A percentile compares a stretch with the other conserved stretches of the same genome.
phyloP scores from a whole-genome alignment of 345 rosid genomes.

The Lagerstroemia speciosa region DNA sequence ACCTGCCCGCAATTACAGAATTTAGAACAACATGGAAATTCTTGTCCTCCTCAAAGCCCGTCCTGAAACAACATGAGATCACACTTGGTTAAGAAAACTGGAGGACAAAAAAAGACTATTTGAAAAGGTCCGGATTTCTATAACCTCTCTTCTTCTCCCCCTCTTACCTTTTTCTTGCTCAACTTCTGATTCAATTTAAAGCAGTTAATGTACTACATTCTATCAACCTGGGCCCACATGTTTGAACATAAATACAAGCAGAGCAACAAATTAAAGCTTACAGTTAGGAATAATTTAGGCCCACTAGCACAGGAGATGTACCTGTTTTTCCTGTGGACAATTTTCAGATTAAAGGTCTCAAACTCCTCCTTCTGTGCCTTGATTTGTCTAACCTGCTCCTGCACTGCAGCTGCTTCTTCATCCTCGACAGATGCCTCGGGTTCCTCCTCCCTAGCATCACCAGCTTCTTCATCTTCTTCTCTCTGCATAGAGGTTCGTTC shows the following conservation, averaged over 20 bases:
- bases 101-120: too few species aligned
- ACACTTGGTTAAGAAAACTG: constrained; percentile 1
- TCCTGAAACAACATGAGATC: constrained; percentile 42
- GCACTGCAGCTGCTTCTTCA: constrained; percentile 92
- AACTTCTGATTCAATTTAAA: too few species aligned
- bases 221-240: not conserved
- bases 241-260: not conserved
- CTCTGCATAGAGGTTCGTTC: constrained; percentile 45
- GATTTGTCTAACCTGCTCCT: constrained; percentile 96
- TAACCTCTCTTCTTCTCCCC: too few species aligned
- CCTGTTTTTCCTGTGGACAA: constrained; percentile 98
- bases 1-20: constrained; percentile 93
- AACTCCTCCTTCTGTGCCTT: constrained; percentile 96
- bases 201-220: not conserved
- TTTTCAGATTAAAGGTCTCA: constrained; percentile 93
- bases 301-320: constrained; percentile 24
- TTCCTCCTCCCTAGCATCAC: constrained; percentile 54
- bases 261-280: too few species aligned
- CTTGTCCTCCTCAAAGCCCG: constrained; percentile 99
- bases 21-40: constrained; percentile 91
- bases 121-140: too few species aligned
- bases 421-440: constrained; percentile 67
- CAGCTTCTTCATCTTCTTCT: constrained; percentile 46
- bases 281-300: not conserved
- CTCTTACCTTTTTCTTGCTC: too few species aligned